Conservation (phyloP, 495 filamentous ascomycete species). For the Elasticomyces elasticus region DNA sequence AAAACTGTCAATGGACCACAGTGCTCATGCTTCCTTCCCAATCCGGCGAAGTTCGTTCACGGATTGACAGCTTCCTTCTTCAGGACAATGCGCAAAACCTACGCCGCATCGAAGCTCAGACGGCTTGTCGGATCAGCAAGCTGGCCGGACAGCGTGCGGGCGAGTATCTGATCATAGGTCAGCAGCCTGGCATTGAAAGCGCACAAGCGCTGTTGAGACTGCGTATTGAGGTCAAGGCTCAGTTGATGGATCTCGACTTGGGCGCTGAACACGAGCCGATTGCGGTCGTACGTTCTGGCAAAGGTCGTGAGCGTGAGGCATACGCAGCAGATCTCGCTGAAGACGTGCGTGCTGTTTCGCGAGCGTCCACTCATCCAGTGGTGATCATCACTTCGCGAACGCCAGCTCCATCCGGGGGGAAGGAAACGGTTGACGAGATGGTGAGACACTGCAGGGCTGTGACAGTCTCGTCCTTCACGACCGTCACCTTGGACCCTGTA, state of each 20-base stretch:
- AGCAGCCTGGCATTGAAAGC: not conserved
- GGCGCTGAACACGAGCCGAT: not conserved
- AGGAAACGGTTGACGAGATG: not conserved
- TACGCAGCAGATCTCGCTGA: not conserved
- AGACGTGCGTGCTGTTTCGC: conserved; percentile 54
- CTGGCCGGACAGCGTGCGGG: not conserved
- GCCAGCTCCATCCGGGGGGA: not conserved
- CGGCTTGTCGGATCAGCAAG: not conserved
- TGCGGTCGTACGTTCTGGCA: not conserved
- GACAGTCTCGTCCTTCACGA: conserved; percentile 77
- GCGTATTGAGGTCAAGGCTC: not conserved
- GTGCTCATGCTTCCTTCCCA: no score
- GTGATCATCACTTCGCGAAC: conserved; percentile 51
- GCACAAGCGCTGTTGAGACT: not conserved
- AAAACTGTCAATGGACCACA: no score
- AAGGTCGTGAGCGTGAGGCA: no score
- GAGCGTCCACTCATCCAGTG: conserved; percentile 60
- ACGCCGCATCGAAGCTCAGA: not conserved
- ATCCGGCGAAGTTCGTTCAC: no score
- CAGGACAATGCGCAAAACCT: not conserved
- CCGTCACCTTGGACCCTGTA: conserved; percentile 53
- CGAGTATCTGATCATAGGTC: not conserved
- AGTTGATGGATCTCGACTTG: not conserved
- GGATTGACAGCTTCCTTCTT: not conserved
- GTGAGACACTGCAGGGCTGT: conserved; percentile 44